Base-by-base conservation (phyloP, 2,329 filamentous ascomycete species). In the Monilinia fructicola region DNA sequence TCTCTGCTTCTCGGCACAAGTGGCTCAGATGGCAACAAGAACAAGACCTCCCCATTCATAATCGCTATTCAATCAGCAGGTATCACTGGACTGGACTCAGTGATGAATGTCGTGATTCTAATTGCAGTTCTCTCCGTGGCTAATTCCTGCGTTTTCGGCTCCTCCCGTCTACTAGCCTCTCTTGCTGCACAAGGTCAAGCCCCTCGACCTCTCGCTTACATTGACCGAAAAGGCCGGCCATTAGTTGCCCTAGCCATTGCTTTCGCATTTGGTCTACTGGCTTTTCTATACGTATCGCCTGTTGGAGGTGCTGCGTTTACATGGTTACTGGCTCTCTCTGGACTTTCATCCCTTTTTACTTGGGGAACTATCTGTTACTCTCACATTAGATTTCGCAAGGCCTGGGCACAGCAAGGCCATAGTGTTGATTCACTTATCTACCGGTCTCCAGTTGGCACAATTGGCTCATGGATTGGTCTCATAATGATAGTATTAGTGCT, bases 101-200 rank as follows among this genome's bases (percentile, higher is more conserved):
- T 97, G 67, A 96, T 97, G 90, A 98, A 98, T 78, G 88, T 87
- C 26, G 92, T 97, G 68, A 96, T 98, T 76, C 87, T 97, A 77
- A 87, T 96, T 67, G 90, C 93, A 38, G 93, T 97, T 28, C 81
- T 97, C 35, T 96, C 92, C 0, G 93, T 97, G 68, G 93, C 93
- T 67, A 97, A 97, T 79, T 94, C 92, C 21, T 90, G 93, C 71
- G 90, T 97, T 70, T 98, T 96, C 54, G 94, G 92, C 54, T 93
- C 92, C 42, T 95, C 92, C 0, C 89, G 94, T 71, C 97, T 93
- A 1, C 86, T 98, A 11, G 91, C 92, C 44, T 93, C 93, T 2
- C 85, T 97, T 1, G 93, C 93, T 46, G 93, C 97, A 76, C 92
- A 96, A 78, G 85, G 88, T 66, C 92, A 96, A 77, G 93, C 92